A percentile compares a stretch with the other conserved stretches of the same genome.
Evolutionary conservation across 2,329 filamentous ascomycete species (phyloP).

Genomic region (Geosmithia putterillii): DNA sequence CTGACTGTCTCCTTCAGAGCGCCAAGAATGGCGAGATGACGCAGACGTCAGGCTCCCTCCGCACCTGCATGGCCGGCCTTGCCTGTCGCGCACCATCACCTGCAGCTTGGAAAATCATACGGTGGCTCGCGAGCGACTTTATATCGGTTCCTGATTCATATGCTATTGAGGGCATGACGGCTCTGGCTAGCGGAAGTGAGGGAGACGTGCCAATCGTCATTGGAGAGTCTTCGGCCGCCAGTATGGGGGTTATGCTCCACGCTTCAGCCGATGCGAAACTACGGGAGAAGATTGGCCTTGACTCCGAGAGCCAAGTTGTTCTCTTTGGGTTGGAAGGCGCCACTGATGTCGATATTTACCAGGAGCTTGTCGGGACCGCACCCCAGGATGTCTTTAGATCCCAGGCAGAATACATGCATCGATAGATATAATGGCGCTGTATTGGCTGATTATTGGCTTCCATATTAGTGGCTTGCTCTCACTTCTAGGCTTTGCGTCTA

Average conservation of each 20-base stretch:
- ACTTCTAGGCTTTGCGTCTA: too few species aligned
- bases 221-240: constrained; percentile 6
- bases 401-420: too few species aligned
- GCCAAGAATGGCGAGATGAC: constrained; percentile 4
- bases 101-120: constrained; percentile 6
- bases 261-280: not conserved
- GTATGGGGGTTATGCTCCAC: constrained; percentile 4
- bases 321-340: constrained; percentile 7
- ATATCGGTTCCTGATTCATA: constrained; percentile 4
- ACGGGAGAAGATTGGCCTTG: constrained; percentile 3
- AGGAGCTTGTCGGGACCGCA: constrained; percentile 3
- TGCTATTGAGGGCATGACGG: constrained; percentile 6
- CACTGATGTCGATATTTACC: constrained; percentile 5
- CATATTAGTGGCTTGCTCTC: too few species aligned
- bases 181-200: constrained; percentile 2
- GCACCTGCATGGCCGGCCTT: constrained; percentile 6
- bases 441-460: too few species aligned
- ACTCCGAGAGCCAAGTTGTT: constrained; percentile 4
- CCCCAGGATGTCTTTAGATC: constrained; percentile 4
- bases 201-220: constrained; percentile 6
- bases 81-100: constrained; percentile 6
- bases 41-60: constrained; percentile 1
- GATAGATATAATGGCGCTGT: too few species aligned
- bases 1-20: constrained; percentile 6
- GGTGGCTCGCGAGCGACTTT: constrained; percentile 8